phyloP scores from a whole-genome alignment of 495 filamentous ascomycete species.

The Aspergillus affinis region DNA sequence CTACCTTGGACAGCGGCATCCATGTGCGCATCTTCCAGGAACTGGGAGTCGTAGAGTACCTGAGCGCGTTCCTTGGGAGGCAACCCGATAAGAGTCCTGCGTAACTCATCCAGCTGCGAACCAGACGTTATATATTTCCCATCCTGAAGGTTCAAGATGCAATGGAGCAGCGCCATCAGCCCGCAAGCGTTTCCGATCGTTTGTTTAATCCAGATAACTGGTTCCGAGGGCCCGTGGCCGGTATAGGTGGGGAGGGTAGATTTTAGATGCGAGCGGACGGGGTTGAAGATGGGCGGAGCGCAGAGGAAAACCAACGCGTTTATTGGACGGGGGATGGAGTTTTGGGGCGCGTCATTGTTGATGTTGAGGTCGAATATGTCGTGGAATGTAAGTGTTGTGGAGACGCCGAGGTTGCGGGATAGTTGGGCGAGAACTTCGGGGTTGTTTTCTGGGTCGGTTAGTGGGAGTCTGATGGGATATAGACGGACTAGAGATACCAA shows the following conservation, averaged over 20 bases:
- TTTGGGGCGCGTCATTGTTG: conserved; percentile 54
- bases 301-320: conserved; percentile 59
- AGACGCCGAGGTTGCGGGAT: conserved; percentile 54
- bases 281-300: conserved; percentile 45
- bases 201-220: conserved; percentile 63
- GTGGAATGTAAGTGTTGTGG: conserved; percentile 52
- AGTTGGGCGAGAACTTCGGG: conserved; percentile 57
- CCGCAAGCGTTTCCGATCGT: conserved; percentile 67
- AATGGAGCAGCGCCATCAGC: conserved; percentile 61
- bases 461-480: background rate
- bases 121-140: conserved; percentile 36
- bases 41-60: conserved; percentile 65
- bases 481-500: conserved; percentile 27
- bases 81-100: conserved; percentile 30
- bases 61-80: conserved; percentile 54
- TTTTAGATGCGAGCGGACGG: conserved; percentile 32
- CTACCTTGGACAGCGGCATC: conserved; percentile 66
- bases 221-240: conserved; percentile 50
- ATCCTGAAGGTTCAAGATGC: conserved; percentile 51
- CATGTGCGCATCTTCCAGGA: conserved; percentile 69
- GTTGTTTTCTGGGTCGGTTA: conserved; percentile 54
- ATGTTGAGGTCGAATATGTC: conserved; percentile 56
- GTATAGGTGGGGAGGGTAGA: conserved; percentile 42
- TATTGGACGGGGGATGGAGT: conserved; percentile 56
- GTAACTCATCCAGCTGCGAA: conserved; percentile 30